Base-by-base conservation (phyloP, 2,329 filamentous ascomycete genomes). In the Fusarium succisae region DNA sequence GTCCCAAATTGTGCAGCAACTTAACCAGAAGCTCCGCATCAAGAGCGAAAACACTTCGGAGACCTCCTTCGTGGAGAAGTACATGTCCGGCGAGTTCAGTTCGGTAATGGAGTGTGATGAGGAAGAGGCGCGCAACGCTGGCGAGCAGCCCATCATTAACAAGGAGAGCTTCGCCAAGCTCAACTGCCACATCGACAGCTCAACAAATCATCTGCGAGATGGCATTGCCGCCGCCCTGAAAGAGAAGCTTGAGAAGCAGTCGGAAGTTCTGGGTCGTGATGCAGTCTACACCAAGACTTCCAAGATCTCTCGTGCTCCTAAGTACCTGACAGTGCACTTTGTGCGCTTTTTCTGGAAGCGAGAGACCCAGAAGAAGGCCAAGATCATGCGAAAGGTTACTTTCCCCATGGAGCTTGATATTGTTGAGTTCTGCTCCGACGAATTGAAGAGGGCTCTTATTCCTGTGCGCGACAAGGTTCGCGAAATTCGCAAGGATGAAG, bases 371-470 rank as follows among this genome's bases (percentile, higher is more conserved):
- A 98, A 98, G 87, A 99, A 99, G 88, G 95, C 96, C 76, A 99
- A 99, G 88, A 99, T 99, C 78, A 96, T 99, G 94, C 94, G 95
- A 81, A 99, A 98, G 85, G 96, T 99, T 65, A 96, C 94, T 0
- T 99, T 99, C 81, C 96, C 96, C 12, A 91, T 94, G 57, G 96
- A 99, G 83, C 87, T 99, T 39, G 96, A 99, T 79, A 91, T 94
- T 44, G 91, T 97, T 28, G 96, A 99, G 81, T 98, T 98, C 83
- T 99, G 96, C 83, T 96, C 95, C 18, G 95, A 98, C 32, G 92
- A 96, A 60, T 87, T 99, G 72, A 93, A 91, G 82, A 92, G 92
- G 80, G 90, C 93, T 76, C 88, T 99, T 50, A 86, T 98, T 53
- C 97, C 96, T 3, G 92, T 99, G n/a, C 91, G 96, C 68, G 96